These are phyloP conservation scores for Zychaea mexicana DNA, from an alignment of 371 early-diverging fungal genomes.

Conservation along the genomic window DNA sequence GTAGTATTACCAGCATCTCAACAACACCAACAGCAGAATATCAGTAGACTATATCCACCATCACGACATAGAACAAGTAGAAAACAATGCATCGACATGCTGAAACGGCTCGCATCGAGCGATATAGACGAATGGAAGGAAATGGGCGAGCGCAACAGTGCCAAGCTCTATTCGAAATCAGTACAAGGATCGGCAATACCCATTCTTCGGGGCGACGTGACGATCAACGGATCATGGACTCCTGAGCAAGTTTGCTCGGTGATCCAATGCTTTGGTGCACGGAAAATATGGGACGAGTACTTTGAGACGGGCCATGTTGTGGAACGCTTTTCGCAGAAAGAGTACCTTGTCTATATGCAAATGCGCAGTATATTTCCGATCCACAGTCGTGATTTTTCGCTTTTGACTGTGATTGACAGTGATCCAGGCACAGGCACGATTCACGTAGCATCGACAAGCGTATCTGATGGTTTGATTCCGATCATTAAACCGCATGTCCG, in stretches of 20 bases:
- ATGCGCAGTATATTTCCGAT: conserved; percentile 51
- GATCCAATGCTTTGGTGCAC: conserved; percentile 49
- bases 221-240: conserved; percentile 49
- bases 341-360: conserved; percentile 52
- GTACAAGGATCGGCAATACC: conserved; percentile 48
- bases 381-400: conserved; percentile 55
- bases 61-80: conserved; percentile 36
- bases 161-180: conserved; percentile 48
- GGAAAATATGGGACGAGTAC: conserved; percentile 57
- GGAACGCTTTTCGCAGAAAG: conserved; percentile 58
- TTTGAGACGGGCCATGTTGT: conserved; percentile 54
- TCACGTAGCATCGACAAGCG: conserved; percentile 57
- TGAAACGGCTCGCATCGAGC: conserved; percentile 42
- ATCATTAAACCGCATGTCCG: conserved; percentile 48
- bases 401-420: conserved; percentile 52
- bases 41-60: conserved; percentile 32
- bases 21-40: not conserved
- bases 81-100: conserved; percentile 37
- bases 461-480: conserved; percentile 57
- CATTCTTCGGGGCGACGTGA: conserved; percentile 52
- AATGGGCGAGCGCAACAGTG: conserved; percentile 38
- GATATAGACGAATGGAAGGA: conserved; percentile 51
- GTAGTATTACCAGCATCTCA: not conserved
- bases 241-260: conserved; percentile 58
- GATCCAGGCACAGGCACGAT: conserved; percentile 55